Evolutionary conservation across 495 filamentous ascomycete species (phyloP).

Genomic region (Aspergillus heteromorphus): DNA sequence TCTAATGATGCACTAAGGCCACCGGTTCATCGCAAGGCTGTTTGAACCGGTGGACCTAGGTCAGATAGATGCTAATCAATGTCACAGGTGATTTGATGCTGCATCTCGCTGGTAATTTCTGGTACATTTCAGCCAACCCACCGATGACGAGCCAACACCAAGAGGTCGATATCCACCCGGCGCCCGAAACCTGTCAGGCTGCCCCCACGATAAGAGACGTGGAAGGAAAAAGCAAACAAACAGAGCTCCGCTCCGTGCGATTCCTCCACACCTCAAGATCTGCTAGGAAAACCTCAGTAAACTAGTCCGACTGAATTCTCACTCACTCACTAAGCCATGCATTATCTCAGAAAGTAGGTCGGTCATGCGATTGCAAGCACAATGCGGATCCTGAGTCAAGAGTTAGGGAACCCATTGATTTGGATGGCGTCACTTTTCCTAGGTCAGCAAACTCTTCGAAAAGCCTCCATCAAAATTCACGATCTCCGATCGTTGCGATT

Average conservation of each 20-base stretch:
- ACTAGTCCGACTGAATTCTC: background rate
- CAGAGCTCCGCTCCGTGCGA: background rate
- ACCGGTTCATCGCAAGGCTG: background rate
- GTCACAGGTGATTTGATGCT: background rate
- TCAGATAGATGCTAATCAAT: background rate
- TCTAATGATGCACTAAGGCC: background rate
- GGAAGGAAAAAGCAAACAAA: background rate
- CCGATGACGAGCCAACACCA: background rate
- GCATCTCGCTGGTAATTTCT: background rate
- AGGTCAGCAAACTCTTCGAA: background rate
- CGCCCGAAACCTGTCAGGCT: background rate
- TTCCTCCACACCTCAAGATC: background rate
- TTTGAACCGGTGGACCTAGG: background rate
- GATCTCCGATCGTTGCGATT: background rate
- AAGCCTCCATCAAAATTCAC: background rate
- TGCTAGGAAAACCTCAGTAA: background rate
- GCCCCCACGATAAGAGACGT: background rate
- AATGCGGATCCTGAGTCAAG: background rate
- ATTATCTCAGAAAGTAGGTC: background rate
- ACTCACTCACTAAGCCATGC: background rate
- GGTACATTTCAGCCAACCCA: background rate
- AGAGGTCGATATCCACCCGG: background rate
- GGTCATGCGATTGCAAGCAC: background rate
- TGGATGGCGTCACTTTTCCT: background rate
- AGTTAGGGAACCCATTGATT: background rate